Conservation (phyloP, 1,284 basidiomycete species). For the Ceratobasidium sp. region DNA sequence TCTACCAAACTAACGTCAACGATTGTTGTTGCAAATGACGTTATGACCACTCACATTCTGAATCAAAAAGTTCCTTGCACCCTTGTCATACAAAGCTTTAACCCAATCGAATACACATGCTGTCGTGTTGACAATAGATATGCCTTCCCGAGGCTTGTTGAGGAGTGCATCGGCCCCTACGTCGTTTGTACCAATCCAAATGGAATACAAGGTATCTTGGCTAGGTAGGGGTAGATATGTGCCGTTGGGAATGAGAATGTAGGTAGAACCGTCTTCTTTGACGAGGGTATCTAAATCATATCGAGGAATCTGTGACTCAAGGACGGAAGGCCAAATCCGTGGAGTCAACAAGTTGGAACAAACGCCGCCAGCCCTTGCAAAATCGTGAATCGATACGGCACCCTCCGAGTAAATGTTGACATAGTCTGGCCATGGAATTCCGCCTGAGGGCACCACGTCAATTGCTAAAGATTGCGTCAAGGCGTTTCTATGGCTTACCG, state of each 20-base stretch:
- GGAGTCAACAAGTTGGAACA: constrained; percentile 58
- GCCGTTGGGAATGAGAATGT: constrained; percentile 56
- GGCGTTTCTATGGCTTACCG: neutral
- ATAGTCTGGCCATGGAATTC: constrained; percentile 33
- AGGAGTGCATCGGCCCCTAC: constrained; percentile 53
- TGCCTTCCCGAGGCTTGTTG: constrained; percentile 52
- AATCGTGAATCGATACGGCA: constrained; percentile 53
- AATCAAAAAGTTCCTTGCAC: constrained; percentile 58
- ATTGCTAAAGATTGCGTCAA: neutral
- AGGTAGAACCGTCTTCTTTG: constrained; percentile 41
- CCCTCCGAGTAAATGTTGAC: constrained; percentile 49
- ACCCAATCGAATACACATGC: constrained; percentile 57
- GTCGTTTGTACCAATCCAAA: constrained; percentile 31
- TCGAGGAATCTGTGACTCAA: constrained; percentile 29
- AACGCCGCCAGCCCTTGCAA: constrained; percentile 56
- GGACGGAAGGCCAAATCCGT: constrained; percentile 43
- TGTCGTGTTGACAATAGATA: constrained; percentile 54
- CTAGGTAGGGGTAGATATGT: constrained; percentile 46
- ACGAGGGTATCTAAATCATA: constrained; percentile 11
- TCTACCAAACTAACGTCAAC: constrained; percentile 43
- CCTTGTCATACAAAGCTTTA: constrained; percentile 53
- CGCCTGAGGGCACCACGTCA: neutral
- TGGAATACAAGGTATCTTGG: constrained; percentile 12
- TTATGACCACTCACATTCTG: constrained; percentile 50
- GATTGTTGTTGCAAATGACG: neutral